These are phyloP conservation scores for Asterochloris sp. DNA, from an alignment of 139 green algal genomes.

Conservation along the genomic window DNA sequence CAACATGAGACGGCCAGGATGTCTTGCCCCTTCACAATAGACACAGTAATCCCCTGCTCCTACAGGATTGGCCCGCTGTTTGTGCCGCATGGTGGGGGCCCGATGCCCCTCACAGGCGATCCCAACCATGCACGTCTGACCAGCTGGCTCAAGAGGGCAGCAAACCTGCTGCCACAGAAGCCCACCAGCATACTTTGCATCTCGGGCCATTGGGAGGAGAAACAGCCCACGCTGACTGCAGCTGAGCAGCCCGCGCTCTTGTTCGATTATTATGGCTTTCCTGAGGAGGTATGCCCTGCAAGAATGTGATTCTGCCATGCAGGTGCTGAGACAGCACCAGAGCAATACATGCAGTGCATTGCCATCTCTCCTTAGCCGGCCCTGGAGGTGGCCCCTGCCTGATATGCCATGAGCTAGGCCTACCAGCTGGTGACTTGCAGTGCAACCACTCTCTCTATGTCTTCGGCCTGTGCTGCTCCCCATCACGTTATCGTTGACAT, in stretches of 20 bases:
- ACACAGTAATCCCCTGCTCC: no score
- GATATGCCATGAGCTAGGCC: no score
- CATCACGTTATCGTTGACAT: no score
- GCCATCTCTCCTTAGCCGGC: no score
- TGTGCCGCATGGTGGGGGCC: constrained; percentile 6
- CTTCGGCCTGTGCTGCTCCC: no score
- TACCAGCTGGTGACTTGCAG: no score
- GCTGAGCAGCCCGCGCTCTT: constrained; percentile 33
- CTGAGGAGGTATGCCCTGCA: constrained; percentile 12
- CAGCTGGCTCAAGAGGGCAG: not conserved
- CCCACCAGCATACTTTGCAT: not conserved
- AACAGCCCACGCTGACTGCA: constrained; percentile 28
- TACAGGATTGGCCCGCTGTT: not conserved
- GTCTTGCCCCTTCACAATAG: no score
- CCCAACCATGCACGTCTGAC: not conserved
- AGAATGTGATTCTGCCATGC: not conserved
- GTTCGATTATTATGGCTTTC: constrained; percentile 78
- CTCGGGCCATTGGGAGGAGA: constrained; percentile 25
- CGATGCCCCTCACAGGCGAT: not conserved
- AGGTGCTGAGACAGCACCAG: no score
- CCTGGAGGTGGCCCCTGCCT: no score
- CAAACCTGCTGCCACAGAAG: not conserved
- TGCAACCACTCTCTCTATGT: no score
- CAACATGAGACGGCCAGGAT: no score
- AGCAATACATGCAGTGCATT: no score